phyloP scores from a whole-genome alignment of 2,329 filamentous ascomycete species.

The Aspergillus proliferans region DNA sequence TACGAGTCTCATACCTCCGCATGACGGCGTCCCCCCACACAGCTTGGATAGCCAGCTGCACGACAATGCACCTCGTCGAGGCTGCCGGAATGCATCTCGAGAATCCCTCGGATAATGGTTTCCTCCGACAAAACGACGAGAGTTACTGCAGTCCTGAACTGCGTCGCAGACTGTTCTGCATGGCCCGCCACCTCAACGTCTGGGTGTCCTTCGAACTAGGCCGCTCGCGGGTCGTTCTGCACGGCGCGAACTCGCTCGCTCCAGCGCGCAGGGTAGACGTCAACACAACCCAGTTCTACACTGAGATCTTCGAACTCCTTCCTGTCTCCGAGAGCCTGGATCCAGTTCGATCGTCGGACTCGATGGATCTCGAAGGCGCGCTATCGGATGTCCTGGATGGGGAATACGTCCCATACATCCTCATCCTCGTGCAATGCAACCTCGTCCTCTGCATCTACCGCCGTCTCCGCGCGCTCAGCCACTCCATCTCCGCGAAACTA shows the following conservation, averaged over 20 bases:
- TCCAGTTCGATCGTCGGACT: slow-evolving; percentile 41
- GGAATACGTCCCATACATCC: slow-evolving; percentile 36
- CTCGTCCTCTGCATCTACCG: slow-evolving; percentile 52
- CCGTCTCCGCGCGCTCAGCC: slow-evolving; percentile 47
- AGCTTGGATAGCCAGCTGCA: slow-evolving; percentile 51
- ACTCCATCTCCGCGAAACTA: slow-evolving; percentile 38
- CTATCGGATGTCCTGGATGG: slow-evolving; percentile 39
- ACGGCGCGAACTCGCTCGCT: slow-evolving; percentile 40
- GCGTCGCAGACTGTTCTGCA: slow-evolving; percentile 42
- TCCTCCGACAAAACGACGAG: slow-evolving; percentile 7
- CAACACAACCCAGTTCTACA: slow-evolving; percentile 35
- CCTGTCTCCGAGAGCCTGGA: slow-evolving; percentile 51
- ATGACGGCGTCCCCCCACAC: slow-evolving; percentile 49
- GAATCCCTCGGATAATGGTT: slow-evolving; percentile 10
- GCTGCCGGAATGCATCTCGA: slow-evolving; percentile 39
- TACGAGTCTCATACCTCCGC: slow-evolving; percentile 50
- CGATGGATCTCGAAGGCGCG: slow-evolving; percentile 39
- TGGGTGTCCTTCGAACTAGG: slow-evolving; percentile 57
- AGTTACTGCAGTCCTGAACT: slow-evolving; percentile 29
- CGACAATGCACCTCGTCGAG: slow-evolving; percentile 54
- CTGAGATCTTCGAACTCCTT: slow-evolving; percentile 48
- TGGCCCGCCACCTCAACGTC: slow-evolving; percentile 53
- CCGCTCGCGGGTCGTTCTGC: slow-evolving; percentile 46
- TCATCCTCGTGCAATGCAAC: slow-evolving; percentile 49
- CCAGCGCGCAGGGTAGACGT: slow-evolving; percentile 26